These are phyloP conservation scores for Hydnum rufescens DNA, from an alignment of 768 basidiomycete genomes.

Conservation along the genomic window DNA sequence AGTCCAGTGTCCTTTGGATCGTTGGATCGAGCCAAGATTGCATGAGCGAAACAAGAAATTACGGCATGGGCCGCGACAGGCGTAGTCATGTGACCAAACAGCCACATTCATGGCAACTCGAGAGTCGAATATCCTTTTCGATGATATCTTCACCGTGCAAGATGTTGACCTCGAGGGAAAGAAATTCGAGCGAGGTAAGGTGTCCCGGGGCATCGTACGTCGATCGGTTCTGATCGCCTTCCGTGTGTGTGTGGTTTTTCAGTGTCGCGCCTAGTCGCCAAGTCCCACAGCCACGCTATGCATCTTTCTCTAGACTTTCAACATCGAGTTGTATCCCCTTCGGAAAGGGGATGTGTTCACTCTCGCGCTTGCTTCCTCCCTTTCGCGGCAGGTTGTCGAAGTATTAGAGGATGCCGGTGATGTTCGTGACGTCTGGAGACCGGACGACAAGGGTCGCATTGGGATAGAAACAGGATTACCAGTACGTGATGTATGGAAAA, in stretches of 20 bases:
- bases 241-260: constrained; percentile 3
- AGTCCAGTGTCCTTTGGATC: no score
- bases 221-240: not conserved
- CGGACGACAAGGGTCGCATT: constrained; percentile 58
- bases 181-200: constrained; percentile 90
- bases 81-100: no score
- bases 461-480: constrained; percentile 89
- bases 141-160: constrained; percentile 79
- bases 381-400: constrained; percentile 31
- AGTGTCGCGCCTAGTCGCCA: constrained; percentile 85
- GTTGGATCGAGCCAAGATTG: no score
- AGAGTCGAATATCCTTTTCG: constrained; percentile 46
- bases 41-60: no score
- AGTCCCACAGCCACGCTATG: constrained; percentile 86
- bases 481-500: constrained; percentile 99
- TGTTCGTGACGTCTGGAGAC: constrained; percentile 64
- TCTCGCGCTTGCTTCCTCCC: constrained; percentile 67
- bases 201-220: not conserved
- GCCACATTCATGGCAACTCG: no score
- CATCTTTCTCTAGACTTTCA: constrained; percentile 84
- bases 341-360: constrained; percentile 50
- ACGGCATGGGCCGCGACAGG: no score
- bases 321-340: constrained; percentile 75
- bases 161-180: constrained; percentile 82
- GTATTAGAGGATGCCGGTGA: constrained; percentile 35